phyloP scores from a whole-genome alignment of 1,284 basidiomycete species.

The Takashimella tepidaria region DNA sequence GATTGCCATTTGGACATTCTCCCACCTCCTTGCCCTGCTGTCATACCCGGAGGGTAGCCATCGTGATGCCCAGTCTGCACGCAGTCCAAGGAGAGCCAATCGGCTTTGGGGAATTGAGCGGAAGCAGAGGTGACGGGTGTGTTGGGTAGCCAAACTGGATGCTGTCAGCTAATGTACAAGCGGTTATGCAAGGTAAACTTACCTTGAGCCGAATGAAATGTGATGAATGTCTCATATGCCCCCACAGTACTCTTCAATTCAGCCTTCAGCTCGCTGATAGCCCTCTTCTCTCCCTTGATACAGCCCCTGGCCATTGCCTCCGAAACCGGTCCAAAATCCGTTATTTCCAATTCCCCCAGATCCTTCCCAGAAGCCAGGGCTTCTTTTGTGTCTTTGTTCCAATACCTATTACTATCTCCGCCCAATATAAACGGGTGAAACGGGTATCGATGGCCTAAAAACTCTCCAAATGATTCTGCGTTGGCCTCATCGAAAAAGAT shows the following conservation, averaged over 20 bases:
- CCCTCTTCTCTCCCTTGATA: neutral
- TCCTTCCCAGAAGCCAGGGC: too few species aligned
- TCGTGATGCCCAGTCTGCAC: neutral
- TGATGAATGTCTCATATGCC: neutral
- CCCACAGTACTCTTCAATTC: neutral
- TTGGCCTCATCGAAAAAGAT: neutral
- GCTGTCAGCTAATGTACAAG: too few species aligned
- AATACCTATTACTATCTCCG: slow-evolving; percentile 3
- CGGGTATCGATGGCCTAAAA: slow-evolving; percentile 6
- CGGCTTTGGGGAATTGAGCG: neutral
- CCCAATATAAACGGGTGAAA: slow-evolving; percentile 4
- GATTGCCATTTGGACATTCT: too few species aligned
- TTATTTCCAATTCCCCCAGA: too few species aligned
- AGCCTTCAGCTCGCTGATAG: neutral
- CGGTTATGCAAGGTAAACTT: too few species aligned
- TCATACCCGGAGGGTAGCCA: neutral
- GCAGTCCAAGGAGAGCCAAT: neutral
- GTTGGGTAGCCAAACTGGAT: neutral
- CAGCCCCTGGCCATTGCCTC: too few species aligned
- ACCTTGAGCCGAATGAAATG: neutral
- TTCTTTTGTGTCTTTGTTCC: slow-evolving; percentile 4
- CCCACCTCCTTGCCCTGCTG: too few species aligned
- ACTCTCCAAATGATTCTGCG: slow-evolving; percentile 1
- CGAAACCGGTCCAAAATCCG: too few species aligned
- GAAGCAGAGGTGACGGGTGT: neutral